These are phyloP conservation scores for Vaccinium myrtillus DNA, from an alignment of 148 eudicot species.

Conservation along the genomic window DNA sequence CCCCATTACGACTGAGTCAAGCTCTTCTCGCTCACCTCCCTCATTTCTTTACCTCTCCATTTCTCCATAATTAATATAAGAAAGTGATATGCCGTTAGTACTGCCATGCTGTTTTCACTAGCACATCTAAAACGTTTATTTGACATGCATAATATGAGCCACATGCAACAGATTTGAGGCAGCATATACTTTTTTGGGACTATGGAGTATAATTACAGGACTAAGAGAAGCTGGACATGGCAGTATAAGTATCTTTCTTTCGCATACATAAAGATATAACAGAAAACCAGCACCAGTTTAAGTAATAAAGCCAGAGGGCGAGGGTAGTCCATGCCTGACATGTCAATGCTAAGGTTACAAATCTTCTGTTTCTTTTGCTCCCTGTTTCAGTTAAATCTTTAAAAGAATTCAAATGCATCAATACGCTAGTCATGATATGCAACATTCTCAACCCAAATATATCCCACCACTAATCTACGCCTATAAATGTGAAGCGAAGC, in stretches of 20 bases:
- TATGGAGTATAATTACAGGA: background rate
- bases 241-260: background rate
- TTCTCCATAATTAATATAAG: background rate
- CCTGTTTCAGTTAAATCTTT: background rate
- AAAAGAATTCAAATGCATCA: background rate
- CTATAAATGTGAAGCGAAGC: background rate
- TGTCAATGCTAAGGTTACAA: background rate
- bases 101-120: background rate
- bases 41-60: background rate
- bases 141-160: background rate
- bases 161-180: background rate
- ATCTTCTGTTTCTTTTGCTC: slow-evolving; percentile 11
- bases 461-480: background rate
- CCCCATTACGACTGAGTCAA: background rate
- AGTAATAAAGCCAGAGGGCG: background rate
- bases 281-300: background rate
- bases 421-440: background rate
- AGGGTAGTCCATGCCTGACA: background rate
- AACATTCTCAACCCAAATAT: background rate
- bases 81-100: background rate
- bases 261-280: background rate
- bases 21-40: background rate
- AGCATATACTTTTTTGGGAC: background rate
- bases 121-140: background rate
- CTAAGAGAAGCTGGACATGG: background rate